These are phyloP conservation scores for Holtermannia corniformis DNA, from an alignment of 768 basidiomycete genomes.

Conservation along the genomic window DNA sequence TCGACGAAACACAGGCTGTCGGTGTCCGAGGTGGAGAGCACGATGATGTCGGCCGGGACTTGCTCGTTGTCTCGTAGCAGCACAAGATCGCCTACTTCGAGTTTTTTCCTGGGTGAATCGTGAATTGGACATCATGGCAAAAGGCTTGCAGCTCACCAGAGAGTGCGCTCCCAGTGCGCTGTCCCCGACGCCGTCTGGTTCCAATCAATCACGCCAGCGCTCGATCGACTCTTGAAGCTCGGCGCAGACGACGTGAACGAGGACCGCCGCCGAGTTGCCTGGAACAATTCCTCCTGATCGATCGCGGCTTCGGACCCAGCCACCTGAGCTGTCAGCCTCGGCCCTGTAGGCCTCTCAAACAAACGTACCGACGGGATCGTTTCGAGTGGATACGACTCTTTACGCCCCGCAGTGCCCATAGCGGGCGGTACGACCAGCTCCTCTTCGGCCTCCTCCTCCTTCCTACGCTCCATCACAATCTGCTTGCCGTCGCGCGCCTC, in stretches of 20 bases:
- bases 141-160: conserved; percentile 48
- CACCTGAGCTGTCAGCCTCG: background rate
- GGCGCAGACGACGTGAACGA: conserved; percentile 14
- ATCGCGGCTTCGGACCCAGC: background rate
- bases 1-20: conserved; percentile 91
- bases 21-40: conserved; percentile 81
- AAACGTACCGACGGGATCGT: conserved; percentile 54
- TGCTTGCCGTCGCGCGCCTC: conserved; percentile 59
- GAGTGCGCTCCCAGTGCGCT: conserved; percentile 82
- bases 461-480: conserved; percentile 50
- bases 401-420: conserved; percentile 1
- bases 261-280: background rate
- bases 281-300: background rate
- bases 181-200: conserved; percentile 57
- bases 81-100: conserved; percentile 94
- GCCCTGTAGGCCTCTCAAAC: too few relatives aligned
- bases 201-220: conserved; percentile 73
- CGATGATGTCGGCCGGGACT: conserved; percentile 89
- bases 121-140: background rate
- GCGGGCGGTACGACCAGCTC: conserved; percentile 2
- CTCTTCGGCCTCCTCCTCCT: conserved; percentile 18
- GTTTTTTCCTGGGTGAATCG: conserved; percentile 62
- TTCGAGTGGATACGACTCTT: conserved; percentile 45
- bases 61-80: conserved; percentile 87
- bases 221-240: conserved; percentile 32